Base-by-base conservation (phyloP, 768 basidiomycete species). In the Paxillus involutus region DNA sequence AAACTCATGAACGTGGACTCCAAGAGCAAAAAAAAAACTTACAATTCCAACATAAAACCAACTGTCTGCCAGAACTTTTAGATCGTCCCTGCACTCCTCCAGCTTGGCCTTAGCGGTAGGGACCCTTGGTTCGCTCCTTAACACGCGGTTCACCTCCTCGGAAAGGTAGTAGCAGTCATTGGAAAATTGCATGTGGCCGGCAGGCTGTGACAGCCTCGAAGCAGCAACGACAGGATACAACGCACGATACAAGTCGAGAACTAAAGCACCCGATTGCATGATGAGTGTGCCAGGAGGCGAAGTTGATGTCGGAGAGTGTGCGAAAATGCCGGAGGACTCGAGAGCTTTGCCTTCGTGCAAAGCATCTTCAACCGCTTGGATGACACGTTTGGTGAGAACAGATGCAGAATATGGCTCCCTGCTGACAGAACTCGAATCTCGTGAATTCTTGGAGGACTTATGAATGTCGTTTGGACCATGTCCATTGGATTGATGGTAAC, bases 131-230 rank as follows among this genome's bases (percentile, higher is more conserved):
- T 73, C 75, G 10, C 44, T 29, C 17, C 57, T 57, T 44, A 60
- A 29, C 6, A 71, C 14, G 12, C 63, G 61, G 17, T 17, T 29
- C 0, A 87, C 66, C 59, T 87, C 80, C 19, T 71, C 69, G 30
- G 76, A 77, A 26, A 95, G 77, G 65, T 87, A 91, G 19, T 80
- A 61, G 59, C 86, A 91, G 57, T 95, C 88, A 66, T 97, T 97
- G 16, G 90, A 85, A 65, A 88, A 88, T 46, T 83, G 81, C 80
- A 96, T 85, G 1, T 80, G 75, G 26, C 76, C 70, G 17, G 81
- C 82, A 10, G 85, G 73, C 0, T 78, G 73, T 36, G 76, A 68
- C 30, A 89, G 68, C 43, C 76, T 72, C 36, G 73, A 61, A 0
- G 74, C 68, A 55, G 83, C 83, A 33, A 77, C 77, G 36, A 89